Conservation (phyloP, 2,329 filamentous ascomycete genomes). For the Claviceps sp. region DNA sequence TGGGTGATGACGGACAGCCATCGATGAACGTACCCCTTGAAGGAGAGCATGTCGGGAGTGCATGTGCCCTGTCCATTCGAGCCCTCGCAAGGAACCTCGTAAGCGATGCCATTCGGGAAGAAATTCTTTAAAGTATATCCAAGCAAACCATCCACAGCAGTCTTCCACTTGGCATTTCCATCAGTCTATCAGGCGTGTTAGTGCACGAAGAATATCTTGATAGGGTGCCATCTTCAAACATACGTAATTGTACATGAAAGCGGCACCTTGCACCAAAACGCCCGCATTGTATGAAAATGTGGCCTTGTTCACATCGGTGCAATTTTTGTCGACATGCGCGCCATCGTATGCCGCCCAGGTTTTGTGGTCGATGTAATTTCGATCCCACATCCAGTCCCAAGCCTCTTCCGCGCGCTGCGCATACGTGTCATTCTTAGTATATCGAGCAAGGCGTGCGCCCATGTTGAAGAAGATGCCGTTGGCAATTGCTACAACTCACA, state of each 20-base stretch:
- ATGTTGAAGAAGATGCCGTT: slow-evolving; percentile 53
- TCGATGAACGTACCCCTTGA: slow-evolving; percentile 56
- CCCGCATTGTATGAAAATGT: slow-evolving; percentile 58
- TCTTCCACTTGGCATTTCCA: slow-evolving; percentile 39
- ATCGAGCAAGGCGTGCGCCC: slow-evolving; percentile 55
- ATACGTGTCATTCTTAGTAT: slow-evolving; percentile 54
- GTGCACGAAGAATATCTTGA: not conserved
- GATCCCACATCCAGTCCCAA: slow-evolving; percentile 45
- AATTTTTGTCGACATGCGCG: slow-evolving; percentile 42
- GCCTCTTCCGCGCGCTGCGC: slow-evolving; percentile 45
- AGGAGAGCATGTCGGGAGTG: slow-evolving; percentile 58
- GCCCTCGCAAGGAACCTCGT: slow-evolving; percentile 53
- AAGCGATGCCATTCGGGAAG: slow-evolving; percentile 45
- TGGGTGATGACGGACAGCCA: slow-evolving; percentile 50
- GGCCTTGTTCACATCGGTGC: slow-evolving; percentile 44
- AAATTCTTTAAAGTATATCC: slow-evolving; percentile 35
- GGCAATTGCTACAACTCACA: slow-evolving; percentile 32
- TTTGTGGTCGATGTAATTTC: slow-evolving; percentile 45
- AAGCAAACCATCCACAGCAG: slow-evolving; percentile 41
- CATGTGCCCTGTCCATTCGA: slow-evolving; percentile 42
- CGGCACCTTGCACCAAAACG: slow-evolving; percentile 46
- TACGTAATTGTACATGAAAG: slow-evolving; percentile 55
- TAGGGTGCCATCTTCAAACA: slow-evolving; percentile 11
- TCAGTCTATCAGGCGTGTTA: slow-evolving; percentile 28
- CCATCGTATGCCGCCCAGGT: slow-evolving; percentile 53